phyloP scores from a whole-genome alignment of 805 yeast genomes.

The Saturnispora silvae region DNA sequence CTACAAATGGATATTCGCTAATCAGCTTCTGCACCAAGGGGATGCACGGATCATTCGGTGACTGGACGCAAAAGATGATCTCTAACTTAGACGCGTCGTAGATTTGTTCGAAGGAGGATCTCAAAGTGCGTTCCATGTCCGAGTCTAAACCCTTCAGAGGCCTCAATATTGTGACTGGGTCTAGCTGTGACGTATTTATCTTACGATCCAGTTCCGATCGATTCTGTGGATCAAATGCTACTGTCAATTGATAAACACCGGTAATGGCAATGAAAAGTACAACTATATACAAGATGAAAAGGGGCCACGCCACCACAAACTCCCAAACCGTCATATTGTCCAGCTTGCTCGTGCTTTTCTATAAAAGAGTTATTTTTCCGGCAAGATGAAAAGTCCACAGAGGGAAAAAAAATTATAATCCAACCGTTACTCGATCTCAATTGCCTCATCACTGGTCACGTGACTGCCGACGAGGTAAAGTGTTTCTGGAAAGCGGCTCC shows the following conservation, averaged over 20 bases:
- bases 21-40: slow-evolving; percentile 43
- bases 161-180: slow-evolving; percentile 66
- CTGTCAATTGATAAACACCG: slow-evolving; percentile 22
- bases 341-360: neutral
- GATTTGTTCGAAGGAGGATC: slow-evolving; percentile 55
- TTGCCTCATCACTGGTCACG: too few species aligned
- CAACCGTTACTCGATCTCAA: too few species aligned
- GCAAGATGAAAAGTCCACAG: too few species aligned
- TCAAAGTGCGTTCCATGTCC: slow-evolving; percentile 57
- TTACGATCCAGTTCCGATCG: slow-evolving; percentile 10
- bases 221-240: slow-evolving; percentile 16
- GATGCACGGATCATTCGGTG: slow-evolving; percentile 51
- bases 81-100: slow-evolving; percentile 55
- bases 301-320: slow-evolving; percentile 3
- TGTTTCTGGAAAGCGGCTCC: neutral
- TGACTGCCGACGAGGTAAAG: too few species aligned
- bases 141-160: slow-evolving; percentile 83
- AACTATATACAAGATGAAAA: slow-evolving; percentile 22
- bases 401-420: too few species aligned
- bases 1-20: slow-evolving; percentile 41
- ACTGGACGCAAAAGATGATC: slow-evolving; percentile 67
- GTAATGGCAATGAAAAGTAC: slow-evolving; percentile 19
- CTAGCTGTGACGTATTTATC: slow-evolving; percentile 24
- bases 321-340: neutral
- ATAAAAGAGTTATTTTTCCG: too few species aligned